Evolutionary conservation across 306 rosid genomes (phyloP).

Genomic region (Cucurbita argyrosperma): DNA sequence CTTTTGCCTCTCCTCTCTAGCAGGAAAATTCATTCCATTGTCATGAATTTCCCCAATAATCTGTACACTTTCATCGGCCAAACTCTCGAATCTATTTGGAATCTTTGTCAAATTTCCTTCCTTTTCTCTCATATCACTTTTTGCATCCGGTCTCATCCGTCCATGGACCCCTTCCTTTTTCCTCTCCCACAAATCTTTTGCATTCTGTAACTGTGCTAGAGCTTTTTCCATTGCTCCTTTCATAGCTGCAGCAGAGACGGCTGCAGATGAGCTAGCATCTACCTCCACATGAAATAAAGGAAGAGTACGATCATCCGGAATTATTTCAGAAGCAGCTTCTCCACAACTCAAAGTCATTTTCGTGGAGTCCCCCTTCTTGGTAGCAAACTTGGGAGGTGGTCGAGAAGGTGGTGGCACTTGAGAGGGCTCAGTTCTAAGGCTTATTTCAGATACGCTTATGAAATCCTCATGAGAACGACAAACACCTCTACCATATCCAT

Average conservation of each 20-base stretch:
- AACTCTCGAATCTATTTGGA: constrained; percentile 17
- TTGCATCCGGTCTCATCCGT: constrained; percentile 18
- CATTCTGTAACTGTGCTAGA: constrained; percentile 38
- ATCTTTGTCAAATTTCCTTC: constrained; percentile 23
- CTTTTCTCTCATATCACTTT: constrained; percentile 21
- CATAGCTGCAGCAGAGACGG: constrained; percentile 49
- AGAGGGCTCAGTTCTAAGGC: constrained; percentile 69
- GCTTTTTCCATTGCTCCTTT: constrained; percentile 51
- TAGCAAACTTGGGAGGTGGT: constrained; percentile 56
- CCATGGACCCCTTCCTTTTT: constrained; percentile 37
- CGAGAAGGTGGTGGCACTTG: constrained; percentile 87
- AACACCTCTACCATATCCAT: constrained; percentile 20
- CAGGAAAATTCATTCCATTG: constrained; percentile 16
- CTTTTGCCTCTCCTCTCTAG: constrained; percentile 39
- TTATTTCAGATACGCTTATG: constrained; percentile 54
- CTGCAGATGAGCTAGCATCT: constrained; percentile 72
- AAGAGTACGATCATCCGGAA: constrained; percentile 34
- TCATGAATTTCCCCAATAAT: constrained; percentile 21
- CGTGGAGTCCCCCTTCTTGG: constrained; percentile 21
- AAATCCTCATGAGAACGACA: constrained; percentile 34
- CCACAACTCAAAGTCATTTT: constrained; percentile 22
- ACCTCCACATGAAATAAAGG: constrained; percentile 79
- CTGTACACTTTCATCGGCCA: constrained; percentile 26
- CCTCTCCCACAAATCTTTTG: constrained; percentile 52
- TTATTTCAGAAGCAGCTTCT: constrained; percentile 30